Evolutionary conservation across 108 stramenopile genomes (phyloP).

Genomic region (Pseudonitzschia pungens): DNA sequence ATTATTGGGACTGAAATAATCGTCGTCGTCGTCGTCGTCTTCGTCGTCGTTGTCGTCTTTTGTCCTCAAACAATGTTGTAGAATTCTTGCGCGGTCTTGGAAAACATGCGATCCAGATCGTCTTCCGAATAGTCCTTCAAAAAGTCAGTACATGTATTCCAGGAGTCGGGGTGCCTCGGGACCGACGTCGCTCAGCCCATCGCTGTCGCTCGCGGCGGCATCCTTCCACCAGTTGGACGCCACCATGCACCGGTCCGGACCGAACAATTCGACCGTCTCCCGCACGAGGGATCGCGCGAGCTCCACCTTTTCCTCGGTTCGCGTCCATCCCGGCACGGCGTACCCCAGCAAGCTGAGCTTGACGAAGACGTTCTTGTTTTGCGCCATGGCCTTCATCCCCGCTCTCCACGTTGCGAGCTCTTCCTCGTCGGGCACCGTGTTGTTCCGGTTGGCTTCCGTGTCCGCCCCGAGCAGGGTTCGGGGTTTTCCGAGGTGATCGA

Average conservation of each 20-base stretch:
- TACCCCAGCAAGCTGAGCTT: slow-evolving; percentile 83
- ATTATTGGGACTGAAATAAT: too few relatives aligned
- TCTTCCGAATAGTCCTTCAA: slow-evolving; percentile 52
- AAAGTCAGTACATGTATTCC: slow-evolving; percentile 42
- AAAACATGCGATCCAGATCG: slow-evolving; percentile 51
- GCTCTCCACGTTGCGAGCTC: slow-evolving; percentile 62
- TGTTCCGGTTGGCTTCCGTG: slow-evolving; percentile 26
- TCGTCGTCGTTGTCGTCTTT: too few relatives aligned
- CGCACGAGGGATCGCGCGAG: slow-evolving; percentile 52
- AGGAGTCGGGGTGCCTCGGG: slow-evolving; percentile 60
- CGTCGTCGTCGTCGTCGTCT: too few relatives aligned
- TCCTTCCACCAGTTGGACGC: slow-evolving; percentile 73
- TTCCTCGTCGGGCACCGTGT: slow-evolving; percentile 31
- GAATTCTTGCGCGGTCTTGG: slow-evolving; percentile 59
- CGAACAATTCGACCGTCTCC: slow-evolving; percentile 66
- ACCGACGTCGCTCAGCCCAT: slow-evolving; percentile 52
- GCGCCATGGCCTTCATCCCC: slow-evolving; percentile 69
- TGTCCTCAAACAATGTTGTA: too few relatives aligned
- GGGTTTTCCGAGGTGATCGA: slow-evolving; percentile 79
- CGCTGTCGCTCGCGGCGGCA: slow-evolving; percentile 58
- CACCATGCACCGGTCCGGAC: slow-evolving; percentile 71
- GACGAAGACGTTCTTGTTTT: slow-evolving; percentile 63
- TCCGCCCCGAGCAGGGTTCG: slow-evolving; percentile 47
- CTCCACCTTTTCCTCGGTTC: slow-evolving; percentile 36
- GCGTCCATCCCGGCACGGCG: slow-evolving; percentile 73